These are phyloP conservation scores for Globisporangium paddicum DNA, from an alignment of 352 stramenopile species.

Conservation along the genomic window DNA sequence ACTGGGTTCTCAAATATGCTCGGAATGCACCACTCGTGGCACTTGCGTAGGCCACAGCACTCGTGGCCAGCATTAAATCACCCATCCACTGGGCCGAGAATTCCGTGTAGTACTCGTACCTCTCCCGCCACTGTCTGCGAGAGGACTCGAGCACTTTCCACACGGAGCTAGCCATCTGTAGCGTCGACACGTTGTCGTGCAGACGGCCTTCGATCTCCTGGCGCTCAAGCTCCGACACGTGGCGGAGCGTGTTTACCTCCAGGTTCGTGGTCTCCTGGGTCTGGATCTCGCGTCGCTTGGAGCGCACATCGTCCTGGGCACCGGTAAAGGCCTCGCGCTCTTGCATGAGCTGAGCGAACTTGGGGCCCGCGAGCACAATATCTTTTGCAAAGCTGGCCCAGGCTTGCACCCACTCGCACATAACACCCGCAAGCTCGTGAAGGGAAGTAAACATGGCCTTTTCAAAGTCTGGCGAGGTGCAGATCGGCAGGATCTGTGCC, in stretches of 20 bases:
- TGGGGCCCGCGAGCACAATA: constrained; percentile 50
- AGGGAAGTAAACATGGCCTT: constrained; percentile 34
- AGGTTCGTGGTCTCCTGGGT: constrained; percentile 31
- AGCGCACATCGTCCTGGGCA: constrained; percentile 28
- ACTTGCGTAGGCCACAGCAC: constrained; percentile 41
- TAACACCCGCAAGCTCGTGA: constrained; percentile 43
- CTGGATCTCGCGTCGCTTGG: constrained; percentile 29
- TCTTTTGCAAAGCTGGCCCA: constrained; percentile 40
- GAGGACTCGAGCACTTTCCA: constrained; percentile 50
- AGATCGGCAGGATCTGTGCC: constrained; percentile 51
- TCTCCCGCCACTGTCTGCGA: constrained; percentile 33
- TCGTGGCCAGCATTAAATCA: constrained; percentile 62
- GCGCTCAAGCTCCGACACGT: constrained; percentile 47
- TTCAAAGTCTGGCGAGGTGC: constrained; percentile 56
- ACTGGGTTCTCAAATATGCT: constrained; percentile 25
- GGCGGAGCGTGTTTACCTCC: constrained; percentile 29
- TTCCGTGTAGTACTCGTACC: constrained; percentile 35
- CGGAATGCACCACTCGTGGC: constrained; percentile 16
- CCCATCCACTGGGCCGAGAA: constrained; percentile 41
- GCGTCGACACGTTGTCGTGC: constrained; percentile 42
- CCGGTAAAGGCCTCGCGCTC: constrained; percentile 37
- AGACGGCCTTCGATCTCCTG: constrained; percentile 41
- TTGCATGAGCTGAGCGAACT: constrained; percentile 43
- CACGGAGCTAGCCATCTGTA: constrained; percentile 47
- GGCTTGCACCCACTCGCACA: constrained; percentile 67